Base-by-base conservation (phyloP, 2,329 filamentous ascomycete species). In the Neophaeococcomyces aloes region DNA sequence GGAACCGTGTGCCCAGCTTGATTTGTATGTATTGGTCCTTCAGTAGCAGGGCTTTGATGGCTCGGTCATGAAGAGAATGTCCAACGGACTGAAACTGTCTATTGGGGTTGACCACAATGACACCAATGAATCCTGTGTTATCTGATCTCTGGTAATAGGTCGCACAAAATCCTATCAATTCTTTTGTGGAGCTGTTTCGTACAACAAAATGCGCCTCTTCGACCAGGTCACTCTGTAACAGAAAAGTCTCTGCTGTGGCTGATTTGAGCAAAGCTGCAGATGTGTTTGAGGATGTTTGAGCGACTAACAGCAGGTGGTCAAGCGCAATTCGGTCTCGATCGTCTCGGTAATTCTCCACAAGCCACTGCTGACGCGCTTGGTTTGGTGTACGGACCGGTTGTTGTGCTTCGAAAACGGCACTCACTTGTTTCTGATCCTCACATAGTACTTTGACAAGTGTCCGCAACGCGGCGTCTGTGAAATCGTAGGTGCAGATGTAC, bases 401-500 rank as follows among this genome's bases (percentile, higher is more conserved):
- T 51, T 94, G 75, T 0, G 86, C 89, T 1, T 88, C 76, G 0
- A 77, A 76, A 7, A 79, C 58, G 7, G 67, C 65, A 11, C 76
- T 77, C 5, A 68, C 68, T 0, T 76, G 71, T 1, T 65, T 65
- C 19, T 79, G 61, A 48, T 93, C 85, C 7, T 88, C 88, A 54
- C 89, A 89, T 0, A 95, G 66, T 0, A 86, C 83, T 46, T 86
- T 80, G 14, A 93, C 86, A 3, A 94, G 68, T 1, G 87, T 85
- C 48, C 83, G 80, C 66, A 95, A 77, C 14, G 89, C 87, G 6
- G 84, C 89, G 56, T 95, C 89, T 0, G 89, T 95, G 57, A 94
- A 95, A 65, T 95, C 88, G 61, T 93, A 95, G 0, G 88, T 94
- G 67, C 89, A 95, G 31, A 96, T 75, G 56, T 95, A 95, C 1